These are phyloP conservation scores for Xylariaceae sp. DNA, from an alignment of 2,329 filamentous ascomycete genomes.

Conservation along the genomic window DNA sequence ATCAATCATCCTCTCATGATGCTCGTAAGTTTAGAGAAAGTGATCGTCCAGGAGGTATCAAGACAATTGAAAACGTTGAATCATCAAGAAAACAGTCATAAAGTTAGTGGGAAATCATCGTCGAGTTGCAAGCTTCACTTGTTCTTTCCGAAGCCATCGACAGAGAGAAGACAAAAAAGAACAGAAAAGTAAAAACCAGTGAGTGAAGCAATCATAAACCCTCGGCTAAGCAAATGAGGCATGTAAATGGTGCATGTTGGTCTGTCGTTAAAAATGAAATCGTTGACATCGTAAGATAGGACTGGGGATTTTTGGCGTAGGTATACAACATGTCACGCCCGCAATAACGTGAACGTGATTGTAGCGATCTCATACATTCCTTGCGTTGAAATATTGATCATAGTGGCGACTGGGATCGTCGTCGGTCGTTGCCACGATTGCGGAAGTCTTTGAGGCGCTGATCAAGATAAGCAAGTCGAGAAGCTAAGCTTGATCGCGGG, in stretches of 20 bases:
- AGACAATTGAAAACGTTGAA: too few species aligned
- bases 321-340: constrained; percentile 21
- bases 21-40: constrained; percentile 12
- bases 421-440: constrained; percentile 37
- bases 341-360: constrained; percentile 8
- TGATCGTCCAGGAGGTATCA: too few species aligned
- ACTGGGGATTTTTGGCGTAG: constrained; percentile 16
- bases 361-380: too few species aligned
- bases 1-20: constrained; percentile 28
- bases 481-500: constrained; percentile 40
- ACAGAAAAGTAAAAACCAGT: constrained; percentile 12
- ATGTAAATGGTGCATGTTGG: constrained; percentile 10
- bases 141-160: too few species aligned
- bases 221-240: constrained; percentile 6
- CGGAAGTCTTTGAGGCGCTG: constrained; percentile 54
- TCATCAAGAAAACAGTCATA: too few species aligned
- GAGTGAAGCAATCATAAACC: constrained; percentile 2
- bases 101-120: too few species aligned
- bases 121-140: constrained; percentile 10
- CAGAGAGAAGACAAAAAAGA: not conserved
- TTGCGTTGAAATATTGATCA: constrained; percentile 25
- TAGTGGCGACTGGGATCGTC: constrained; percentile 48
- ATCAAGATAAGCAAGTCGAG: constrained; percentile 55
- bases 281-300: constrained; percentile 21
- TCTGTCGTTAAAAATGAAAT: not conserved